Percentiles rank a stretch among this genome's conserved stretches.
phyloP scores from a whole-genome alignment of 139 green algal genomes.

The Marvania coccoides region DNA sequence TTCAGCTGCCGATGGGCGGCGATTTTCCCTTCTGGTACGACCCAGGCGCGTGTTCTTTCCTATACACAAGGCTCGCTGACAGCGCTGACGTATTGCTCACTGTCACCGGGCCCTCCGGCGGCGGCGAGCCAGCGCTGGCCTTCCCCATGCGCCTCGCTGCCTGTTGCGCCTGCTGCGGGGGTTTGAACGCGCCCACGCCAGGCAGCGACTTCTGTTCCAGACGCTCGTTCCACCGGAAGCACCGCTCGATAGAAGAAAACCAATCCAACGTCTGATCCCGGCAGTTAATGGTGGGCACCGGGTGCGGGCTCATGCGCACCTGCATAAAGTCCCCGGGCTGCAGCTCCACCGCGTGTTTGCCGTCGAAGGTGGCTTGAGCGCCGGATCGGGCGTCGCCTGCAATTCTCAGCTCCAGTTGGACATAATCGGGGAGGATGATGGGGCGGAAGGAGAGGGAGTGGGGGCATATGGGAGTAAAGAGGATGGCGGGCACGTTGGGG shows the following conservation, averaged over 20 bases:
- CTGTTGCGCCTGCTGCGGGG: no score
- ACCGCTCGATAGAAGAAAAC: conserved; percentile 81
- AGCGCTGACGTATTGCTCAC: no score
- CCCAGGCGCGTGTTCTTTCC: no score
- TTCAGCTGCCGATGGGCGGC: no score
- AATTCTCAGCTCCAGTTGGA: conserved; percentile 70
- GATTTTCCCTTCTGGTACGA: no score
- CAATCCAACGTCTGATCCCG: conserved; percentile 90
- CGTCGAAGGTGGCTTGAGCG: conserved; percentile 95
- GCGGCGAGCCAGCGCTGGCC: no score
- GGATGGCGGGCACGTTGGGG: conserved; percentile 82
- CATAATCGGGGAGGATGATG: conserved; percentile 94
- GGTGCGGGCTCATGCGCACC: conserved; percentile 86
- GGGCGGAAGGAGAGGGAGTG: conserved; percentile 95
- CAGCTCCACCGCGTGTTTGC: conserved; percentile 76
- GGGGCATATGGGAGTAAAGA: conserved; percentile 92
- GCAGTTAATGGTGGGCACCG: conserved; percentile 93
- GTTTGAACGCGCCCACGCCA: not conserved
- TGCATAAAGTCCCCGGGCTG: conserved; percentile 66
- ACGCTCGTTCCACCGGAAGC: conserved; percentile 38
- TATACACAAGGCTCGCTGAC: no score
- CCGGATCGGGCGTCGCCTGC: conserved; percentile 64
- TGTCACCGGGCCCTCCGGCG: no score
- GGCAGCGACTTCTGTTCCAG: conserved; percentile 17
- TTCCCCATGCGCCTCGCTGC: no score